Evolutionary conservation across 2,329 filamentous ascomycete genomes (phyloP).

Genomic region (Calonectria naviculata): DNA sequence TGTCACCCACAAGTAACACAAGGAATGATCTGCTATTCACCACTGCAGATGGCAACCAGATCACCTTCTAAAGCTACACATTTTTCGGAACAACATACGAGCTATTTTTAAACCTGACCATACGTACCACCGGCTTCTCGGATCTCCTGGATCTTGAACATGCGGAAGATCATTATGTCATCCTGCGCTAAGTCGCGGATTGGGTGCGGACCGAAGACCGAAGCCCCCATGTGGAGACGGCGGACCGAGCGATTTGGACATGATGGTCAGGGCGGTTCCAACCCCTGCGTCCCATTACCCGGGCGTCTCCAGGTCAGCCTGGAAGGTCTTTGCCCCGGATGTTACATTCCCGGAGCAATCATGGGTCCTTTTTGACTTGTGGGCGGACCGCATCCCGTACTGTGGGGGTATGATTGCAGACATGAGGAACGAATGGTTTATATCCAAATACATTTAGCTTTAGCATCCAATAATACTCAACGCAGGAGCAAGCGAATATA

Average conservation of each 20-base stretch:
- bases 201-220: neutral
- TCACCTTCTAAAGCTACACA: neutral
- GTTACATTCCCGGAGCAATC: neutral
- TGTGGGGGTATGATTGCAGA: neutral
- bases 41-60: neutral
- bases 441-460: neutral
- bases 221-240: neutral
- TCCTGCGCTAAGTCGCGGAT: neutral
- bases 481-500: neutral
- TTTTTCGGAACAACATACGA: neutral
- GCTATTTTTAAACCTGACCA: neutral
- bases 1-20: neutral
- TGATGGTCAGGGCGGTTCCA: neutral
- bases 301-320: neutral
- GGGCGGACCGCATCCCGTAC: neutral
- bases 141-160: neutral
- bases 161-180: neutral
- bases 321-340: neutral
- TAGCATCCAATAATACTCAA: neutral
- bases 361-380: neutral
- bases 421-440: neutral
- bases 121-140: neutral
- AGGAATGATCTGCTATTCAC: neutral
- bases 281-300: neutral
- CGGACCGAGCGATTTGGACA: neutral